Percentiles rank a stretch among this genome's conserved stretches.
These are phyloP conservation scores for Byssochlamys sp. DNA, from an alignment of 2,329 filamentous ascomycete species.

Conservation along the genomic window DNA sequence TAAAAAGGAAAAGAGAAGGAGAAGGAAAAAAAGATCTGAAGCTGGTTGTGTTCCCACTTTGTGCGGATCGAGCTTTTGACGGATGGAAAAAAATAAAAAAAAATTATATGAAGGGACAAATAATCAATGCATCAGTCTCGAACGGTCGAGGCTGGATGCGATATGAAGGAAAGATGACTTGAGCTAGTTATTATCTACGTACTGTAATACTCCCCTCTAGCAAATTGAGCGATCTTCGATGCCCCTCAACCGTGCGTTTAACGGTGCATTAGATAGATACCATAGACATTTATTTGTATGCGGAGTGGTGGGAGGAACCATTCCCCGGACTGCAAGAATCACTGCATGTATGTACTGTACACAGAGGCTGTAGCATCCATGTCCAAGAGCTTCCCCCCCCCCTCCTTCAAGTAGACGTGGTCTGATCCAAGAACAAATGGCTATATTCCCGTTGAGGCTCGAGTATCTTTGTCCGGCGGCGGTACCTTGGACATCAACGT, in stretches of 20 bases:
- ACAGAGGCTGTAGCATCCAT: background rate
- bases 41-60: background rate
- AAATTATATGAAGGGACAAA: background rate
- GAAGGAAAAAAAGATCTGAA: background rate
- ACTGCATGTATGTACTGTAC: background rate
- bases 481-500: background rate
- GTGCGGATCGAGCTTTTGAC: background rate
- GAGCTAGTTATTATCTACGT: background rate
- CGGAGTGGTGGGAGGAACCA: background rate
- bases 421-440: background rate
- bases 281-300: background rate
- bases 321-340: background rate
- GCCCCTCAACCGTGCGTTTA: background rate
- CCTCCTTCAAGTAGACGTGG: background rate
- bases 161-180: background rate
- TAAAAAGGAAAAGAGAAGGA: background rate
- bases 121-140: background rate
- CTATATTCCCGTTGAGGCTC: background rate
- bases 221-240: background rate
- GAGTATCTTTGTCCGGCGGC: background rate
- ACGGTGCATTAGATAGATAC: background rate
- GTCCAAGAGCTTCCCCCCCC: background rate
- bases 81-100: background rate
- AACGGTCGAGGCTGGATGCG: too few relatives aligned
- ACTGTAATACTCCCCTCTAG: background rate